phyloP scores from a whole-genome alignment of 1,284 basidiomycete genomes.

The Rhodotorula sp. region DNA sequence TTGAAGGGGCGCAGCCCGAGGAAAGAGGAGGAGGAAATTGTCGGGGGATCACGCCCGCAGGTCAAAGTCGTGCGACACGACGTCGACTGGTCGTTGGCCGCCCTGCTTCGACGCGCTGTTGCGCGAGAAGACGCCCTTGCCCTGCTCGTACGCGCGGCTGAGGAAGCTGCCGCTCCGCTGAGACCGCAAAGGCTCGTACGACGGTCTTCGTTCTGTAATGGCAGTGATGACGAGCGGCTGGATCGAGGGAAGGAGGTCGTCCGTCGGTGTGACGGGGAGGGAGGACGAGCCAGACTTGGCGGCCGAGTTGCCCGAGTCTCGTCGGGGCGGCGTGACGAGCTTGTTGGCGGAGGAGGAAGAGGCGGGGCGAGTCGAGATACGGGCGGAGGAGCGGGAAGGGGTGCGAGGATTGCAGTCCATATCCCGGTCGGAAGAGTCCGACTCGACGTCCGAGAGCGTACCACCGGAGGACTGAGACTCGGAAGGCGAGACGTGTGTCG shows the following conservation, averaged over 20 bases:
- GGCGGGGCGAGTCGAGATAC: background rate
- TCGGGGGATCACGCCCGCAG: background rate
- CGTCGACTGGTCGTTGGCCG: background rate
- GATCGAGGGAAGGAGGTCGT: slow-evolving; percentile 28
- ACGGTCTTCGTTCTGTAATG: background rate
- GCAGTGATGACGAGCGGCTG: slow-evolving; percentile 1
- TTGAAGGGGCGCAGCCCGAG: background rate
- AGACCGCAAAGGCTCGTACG: slow-evolving; percentile 15
- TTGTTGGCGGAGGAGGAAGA: background rate
- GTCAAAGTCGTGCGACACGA: slow-evolving; percentile 10
- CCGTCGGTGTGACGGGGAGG: slow-evolving; percentile 34
- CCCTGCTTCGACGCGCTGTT: background rate
- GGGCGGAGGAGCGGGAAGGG: background rate
- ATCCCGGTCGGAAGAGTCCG: slow-evolving; percentile 27
- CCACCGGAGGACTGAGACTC: slow-evolving; percentile 30
- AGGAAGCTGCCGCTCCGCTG: slow-evolving; percentile 31
- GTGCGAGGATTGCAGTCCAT: slow-evolving; percentile 2
- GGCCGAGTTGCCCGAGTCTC: background rate
- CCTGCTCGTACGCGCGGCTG: slow-evolving; percentile 20
- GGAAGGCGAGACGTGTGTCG: slow-evolving; percentile 18
- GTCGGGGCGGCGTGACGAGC: slow-evolving; percentile 4
- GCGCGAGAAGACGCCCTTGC: slow-evolving; percentile 25
- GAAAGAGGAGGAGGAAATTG: background rate
- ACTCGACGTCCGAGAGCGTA: slow-evolving; percentile 33
- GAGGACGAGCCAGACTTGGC: slow-evolving; percentile 11